These are phyloP conservation scores for Chrysanthemum lavandulifolium DNA, from an alignment of 129 eudicot species.

Conservation along the genomic window DNA sequence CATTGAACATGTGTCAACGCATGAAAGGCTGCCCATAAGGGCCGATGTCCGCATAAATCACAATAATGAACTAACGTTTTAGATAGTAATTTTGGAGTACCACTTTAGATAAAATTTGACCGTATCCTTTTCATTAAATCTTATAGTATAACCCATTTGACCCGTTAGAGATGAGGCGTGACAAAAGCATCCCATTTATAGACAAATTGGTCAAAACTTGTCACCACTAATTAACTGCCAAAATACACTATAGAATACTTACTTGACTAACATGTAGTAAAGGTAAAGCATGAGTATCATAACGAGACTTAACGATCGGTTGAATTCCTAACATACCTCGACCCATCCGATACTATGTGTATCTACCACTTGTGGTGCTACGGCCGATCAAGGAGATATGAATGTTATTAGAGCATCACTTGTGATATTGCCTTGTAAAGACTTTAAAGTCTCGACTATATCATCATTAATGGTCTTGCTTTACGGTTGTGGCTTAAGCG, in stretches of 20 bases:
- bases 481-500: no score
- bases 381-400: no score
- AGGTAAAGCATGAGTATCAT: conserved; percentile 88
- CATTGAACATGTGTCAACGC: no score
- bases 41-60: no score
- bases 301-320: conserved; percentile 83
- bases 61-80: neutral
- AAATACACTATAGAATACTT: conserved; percentile 23
- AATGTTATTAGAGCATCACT: no score
- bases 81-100: neutral
- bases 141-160: neutral
- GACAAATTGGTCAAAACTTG: neutral
- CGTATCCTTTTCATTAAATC: neutral
- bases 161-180: neutral
- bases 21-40: no score
- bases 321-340: conserved; percentile 50
- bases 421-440: no score
- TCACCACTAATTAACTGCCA: neutral
- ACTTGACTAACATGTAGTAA: conserved; percentile 79
- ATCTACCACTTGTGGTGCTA: no score
- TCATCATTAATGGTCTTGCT: no score
- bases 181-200: neutral
- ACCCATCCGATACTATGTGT: no score
- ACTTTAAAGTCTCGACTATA: no score
- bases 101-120: neutral